Evolutionary conservation across 805 yeast genomes (phyloP), one percentile per base, ranked within the genome.

Genomic region (Suhomyces pyralidae): DNA sequence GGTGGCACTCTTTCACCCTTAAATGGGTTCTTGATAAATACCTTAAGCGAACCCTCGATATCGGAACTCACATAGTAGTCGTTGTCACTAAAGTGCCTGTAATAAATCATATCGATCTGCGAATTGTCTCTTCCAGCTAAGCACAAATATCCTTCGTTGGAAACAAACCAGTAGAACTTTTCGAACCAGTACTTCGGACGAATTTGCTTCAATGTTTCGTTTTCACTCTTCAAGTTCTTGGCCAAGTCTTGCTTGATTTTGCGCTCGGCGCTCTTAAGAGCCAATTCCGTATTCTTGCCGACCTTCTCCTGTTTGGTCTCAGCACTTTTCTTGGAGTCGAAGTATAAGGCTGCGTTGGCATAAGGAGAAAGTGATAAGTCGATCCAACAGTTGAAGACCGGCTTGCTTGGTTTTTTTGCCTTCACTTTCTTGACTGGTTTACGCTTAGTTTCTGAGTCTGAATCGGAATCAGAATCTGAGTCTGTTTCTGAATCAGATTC

Each of bases 131-230:
- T 83, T 1, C 97, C 98, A 46, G 92, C 90, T 51, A 94, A 68
- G 53, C 96, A 88, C 48, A 94, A 71, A 63, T 88, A 91, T 0
- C 94, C 92, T 64, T 93, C 98, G 58, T 86, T 84, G 0, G 97
- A 82, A n/a, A 92, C 76, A 63, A 94, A 94, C 99, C 99, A 94
- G 62, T 79, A 83, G 67, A 86, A 93, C 68, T 93, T 94, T 65
- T 94, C 99, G 72, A 94, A 94, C 89, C 97, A 92, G 64, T 77
- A 85, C 46, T 90, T 90, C 4, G 81, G 76, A 46, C 97, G 79
- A 30, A 88, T 72, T 38, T 81, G 83, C 55, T 81, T 84, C 52
- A 86, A 70, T 7, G 73, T 64, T 25, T 75, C 79, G 48, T 60
- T 59, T 45, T 85, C 83, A 53, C 82, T 82, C 48, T 79, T 79